Conservation (phyloP, 306 rosid genomes). For the Biancaea sappan region DNA sequence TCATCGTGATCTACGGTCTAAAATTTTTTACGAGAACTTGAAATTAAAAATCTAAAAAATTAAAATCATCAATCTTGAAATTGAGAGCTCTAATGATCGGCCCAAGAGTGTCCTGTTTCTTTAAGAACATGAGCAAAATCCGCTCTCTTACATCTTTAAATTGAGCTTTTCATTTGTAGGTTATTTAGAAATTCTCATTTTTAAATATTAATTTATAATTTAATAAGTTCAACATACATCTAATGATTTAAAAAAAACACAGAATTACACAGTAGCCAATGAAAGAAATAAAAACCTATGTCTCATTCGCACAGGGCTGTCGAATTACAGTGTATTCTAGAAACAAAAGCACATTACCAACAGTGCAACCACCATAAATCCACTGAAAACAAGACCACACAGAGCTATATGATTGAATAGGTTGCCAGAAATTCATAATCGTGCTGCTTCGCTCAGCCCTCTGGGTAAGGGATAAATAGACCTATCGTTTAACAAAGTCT, state of each 20-base stretch:
- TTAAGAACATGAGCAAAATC: no score
- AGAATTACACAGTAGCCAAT: neutral
- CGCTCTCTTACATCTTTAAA: no score
- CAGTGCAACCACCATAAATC: neutral
- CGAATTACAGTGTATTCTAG: neutral
- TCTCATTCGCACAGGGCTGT: neutral
- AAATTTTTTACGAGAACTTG: no score
- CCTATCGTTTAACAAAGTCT: neutral
- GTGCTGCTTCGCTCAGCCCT: slow-evolving; percentile 1
- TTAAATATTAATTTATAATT: neutral
- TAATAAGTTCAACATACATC: neutral
- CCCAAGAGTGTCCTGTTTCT: no score
- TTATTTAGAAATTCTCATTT: neutral
- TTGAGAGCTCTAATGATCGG: no score
- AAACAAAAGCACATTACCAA: neutral
- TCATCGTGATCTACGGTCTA: no score
- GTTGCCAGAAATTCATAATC: slow-evolving; percentile 1
- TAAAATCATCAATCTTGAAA: no score
- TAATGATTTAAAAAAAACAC: neutral
- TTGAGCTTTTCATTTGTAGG: neutral
- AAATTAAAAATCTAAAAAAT: no score
- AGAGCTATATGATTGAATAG: neutral
- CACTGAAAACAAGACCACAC: slow-evolving; percentile 8
- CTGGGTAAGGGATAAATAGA: neutral
- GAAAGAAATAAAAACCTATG: neutral